These are phyloP conservation scores for Marchantia paleacea DNA, from an alignment of 225 moss, liverwort and hornwort species.

Conservation along the genomic window DNA sequence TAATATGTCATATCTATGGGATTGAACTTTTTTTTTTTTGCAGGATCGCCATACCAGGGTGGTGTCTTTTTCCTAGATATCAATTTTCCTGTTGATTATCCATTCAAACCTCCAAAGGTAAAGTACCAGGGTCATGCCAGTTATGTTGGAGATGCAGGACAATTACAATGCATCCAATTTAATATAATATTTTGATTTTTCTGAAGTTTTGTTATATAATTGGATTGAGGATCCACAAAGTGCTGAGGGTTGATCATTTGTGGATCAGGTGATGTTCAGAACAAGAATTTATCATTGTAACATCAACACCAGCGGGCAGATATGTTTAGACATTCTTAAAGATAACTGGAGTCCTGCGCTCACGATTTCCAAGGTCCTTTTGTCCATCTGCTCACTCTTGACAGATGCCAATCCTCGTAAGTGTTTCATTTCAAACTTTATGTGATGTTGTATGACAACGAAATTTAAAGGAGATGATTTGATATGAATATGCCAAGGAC, in stretches of 20 bases:
- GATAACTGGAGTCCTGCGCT: constrained; percentile 99
- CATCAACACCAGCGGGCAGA: constrained; percentile 99
- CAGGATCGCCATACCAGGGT: constrained; percentile 98
- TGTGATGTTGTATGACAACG: not conserved
- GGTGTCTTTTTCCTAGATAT: constrained; percentile 98
- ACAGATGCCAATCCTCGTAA: constrained; percentile 85
- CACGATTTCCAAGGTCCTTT: constrained; percentile 93
- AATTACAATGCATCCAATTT: not conserved
- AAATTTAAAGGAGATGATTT: not conserved
- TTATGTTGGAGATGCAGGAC: not conserved
- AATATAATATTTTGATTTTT: not conserved
- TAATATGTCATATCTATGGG: too few species aligned
- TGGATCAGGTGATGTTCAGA: constrained; percentile 90
- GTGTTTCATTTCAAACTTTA: not conserved
- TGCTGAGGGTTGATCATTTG: not conserved
- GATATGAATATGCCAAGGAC: not conserved
- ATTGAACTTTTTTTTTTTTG: constrained; percentile 12
- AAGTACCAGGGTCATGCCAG: not conserved
- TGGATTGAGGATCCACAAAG: not conserved
- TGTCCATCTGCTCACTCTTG: constrained; percentile 94
- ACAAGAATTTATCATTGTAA: constrained; percentile 99
- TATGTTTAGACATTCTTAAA: constrained; percentile 92
- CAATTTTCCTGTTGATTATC: constrained; percentile 96
- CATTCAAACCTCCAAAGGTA: constrained; percentile 97
- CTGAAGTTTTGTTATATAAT: not conserved